A percentile compares a stretch with the other conserved stretches of the same genome.
Conservation (phyloP, 129 eudicot genomes). For the Tagetes patula region DNA sequence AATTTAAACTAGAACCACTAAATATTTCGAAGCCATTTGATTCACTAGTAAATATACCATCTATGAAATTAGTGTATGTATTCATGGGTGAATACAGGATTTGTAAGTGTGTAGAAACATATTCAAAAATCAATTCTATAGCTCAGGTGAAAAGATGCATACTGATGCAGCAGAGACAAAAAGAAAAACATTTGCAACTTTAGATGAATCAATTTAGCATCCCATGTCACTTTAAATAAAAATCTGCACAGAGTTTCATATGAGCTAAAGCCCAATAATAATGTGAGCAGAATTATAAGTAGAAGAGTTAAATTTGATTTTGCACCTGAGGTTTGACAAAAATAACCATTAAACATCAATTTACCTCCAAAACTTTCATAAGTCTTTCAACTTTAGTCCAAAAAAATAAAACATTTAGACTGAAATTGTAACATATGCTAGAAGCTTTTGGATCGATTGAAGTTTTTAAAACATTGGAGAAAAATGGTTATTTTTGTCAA, state of each 20-base stretch:
- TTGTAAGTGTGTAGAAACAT: neutral
- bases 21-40: neutral
- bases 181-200: neutral
- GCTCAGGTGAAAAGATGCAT: slow-evolving; percentile 10
- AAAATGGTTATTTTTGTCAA: too few relatives aligned
- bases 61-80: neutral
- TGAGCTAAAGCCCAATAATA: slow-evolving; percentile 11
- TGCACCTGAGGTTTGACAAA: too few relatives aligned
- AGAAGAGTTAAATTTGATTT: too few relatives aligned
- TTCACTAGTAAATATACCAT: neutral
- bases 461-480: too few relatives aligned
- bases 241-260: slow-evolving; percentile 9
- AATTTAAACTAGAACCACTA: neutral
- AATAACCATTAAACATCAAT: too few relatives aligned
- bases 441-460: too few relatives aligned
- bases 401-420: too few relatives aligned
- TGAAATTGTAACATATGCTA: too few relatives aligned
- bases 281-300: neutral
- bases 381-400: too few relatives aligned
- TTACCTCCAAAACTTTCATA: too few relatives aligned
- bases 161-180: neutral
- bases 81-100: too few relatives aligned
- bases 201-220: neutral
- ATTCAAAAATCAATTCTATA: neutral
- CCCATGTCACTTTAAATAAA: neutral